Evolutionary conservation across 768 basidiomycete genomes (phyloP).

Genomic region (Agaricus bisporus): DNA sequence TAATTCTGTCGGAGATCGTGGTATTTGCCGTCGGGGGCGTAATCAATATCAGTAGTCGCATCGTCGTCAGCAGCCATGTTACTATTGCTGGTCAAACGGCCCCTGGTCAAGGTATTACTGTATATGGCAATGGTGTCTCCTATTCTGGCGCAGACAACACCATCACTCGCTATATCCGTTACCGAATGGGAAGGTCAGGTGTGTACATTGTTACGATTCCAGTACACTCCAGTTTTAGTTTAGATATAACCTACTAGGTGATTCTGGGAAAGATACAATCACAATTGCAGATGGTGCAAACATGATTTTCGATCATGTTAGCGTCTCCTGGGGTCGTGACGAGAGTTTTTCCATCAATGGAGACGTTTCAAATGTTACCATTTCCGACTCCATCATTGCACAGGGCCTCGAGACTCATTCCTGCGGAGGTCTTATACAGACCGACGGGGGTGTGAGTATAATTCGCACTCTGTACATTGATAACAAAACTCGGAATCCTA

Average conservation of each 20-base stretch:
- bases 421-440: constrained; percentile 30
- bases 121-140: constrained; percentile 28
- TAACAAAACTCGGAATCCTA: constrained; percentile 30
- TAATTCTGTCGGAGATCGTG: constrained; percentile 19
- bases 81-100: constrained; percentile 31
- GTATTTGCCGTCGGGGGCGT: constrained; percentile 29
- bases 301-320: constrained; percentile 32
- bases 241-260: constrained; percentile 14
- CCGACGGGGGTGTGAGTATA: constrained; percentile 29
- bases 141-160: constrained; percentile 26
- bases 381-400: constrained; percentile 30
- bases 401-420: constrained; percentile 31
- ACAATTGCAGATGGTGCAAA: constrained; percentile 28
- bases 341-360: constrained; percentile 31
- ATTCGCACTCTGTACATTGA: constrained; percentile 30
- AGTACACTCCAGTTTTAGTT: background rate
- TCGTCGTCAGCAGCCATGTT: constrained; percentile 25
- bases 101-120: constrained; percentile 31
- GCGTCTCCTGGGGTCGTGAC: constrained; percentile 28
- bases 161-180: constrained; percentile 23
- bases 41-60: constrained; percentile 24
- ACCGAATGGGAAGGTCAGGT: constrained; percentile 26
- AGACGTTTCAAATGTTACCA: constrained; percentile 29
- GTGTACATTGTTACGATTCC: background rate
- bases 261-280: constrained; percentile 27